Base-by-base conservation (phyloP, 2,329 filamentous ascomycete genomes). In the Sarocladium kiliense region DNA sequence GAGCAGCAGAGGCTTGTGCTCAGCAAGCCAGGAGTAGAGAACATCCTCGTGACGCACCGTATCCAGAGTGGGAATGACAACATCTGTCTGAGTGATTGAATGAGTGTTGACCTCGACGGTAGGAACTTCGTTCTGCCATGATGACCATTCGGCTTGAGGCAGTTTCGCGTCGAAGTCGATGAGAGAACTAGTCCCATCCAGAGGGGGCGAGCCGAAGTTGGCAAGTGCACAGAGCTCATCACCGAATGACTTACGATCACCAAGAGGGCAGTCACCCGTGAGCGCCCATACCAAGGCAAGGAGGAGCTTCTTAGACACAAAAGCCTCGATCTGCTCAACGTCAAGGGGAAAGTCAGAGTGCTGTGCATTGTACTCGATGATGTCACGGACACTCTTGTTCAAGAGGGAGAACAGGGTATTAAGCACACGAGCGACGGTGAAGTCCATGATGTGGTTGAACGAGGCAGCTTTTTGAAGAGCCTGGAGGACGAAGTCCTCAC, bases 381-480 rank as follows among this genome's bases (percentile, higher is more conserved):
- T 84, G 58, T 93, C 91, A 58, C 93, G 85, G 59, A 93, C 95
- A 41, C 88, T 84, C 74, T 99, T 97, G 74, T 97, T 97, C 56
- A 99, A 76, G 25, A 99, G 79, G 42, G 93, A 97, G 77, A 99
- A 99, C 19, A 99, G 75, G 0, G 94, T 99, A 59, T 87, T 94
- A 34, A 99, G 80, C 3, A 91, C 93, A 56, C 94, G 89, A 51
- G 93, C 90, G 51, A 89, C 81, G 0, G 94, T 97, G 68, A 94
- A 99, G 63, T 97, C 91, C 94, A 99, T 99, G 68, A 99, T 99
- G 70, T 99, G 94, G 60, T 87, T 89, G 75, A 90, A 95, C 60
- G 82, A 80, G 63, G 83, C 80, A 3, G 93, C 91, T 67, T 90
- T 81, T 54, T 86, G 80, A 3, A 99, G 80, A 3, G 87, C 88